These are phyloP conservation scores for Pestalotiopsis sp. DNA, from an alignment of 2,329 filamentous ascomycete species.

Conservation along the genomic window DNA sequence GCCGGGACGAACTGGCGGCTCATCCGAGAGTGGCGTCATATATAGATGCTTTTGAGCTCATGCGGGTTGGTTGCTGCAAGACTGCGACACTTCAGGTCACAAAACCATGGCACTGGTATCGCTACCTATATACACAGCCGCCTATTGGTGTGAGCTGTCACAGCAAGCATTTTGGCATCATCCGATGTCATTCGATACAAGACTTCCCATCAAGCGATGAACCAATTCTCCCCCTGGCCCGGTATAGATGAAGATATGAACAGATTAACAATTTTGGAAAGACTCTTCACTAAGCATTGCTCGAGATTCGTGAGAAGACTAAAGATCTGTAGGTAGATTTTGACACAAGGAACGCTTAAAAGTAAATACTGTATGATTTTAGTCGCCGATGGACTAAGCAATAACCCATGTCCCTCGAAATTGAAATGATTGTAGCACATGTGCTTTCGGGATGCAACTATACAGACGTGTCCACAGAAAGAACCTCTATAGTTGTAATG, in stretches of 20 bases:
- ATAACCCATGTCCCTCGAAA: not conserved
- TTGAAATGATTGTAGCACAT: not conserved
- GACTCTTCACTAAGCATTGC: not conserved
- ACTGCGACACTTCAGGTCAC: conserved; percentile 1
- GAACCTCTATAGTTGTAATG: not conserved
- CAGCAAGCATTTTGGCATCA: not conserved
- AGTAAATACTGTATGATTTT: not conserved
- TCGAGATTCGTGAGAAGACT: not conserved
- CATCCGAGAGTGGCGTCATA: not conserved
- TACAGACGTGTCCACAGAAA: not conserved
- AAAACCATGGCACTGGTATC: not conserved
- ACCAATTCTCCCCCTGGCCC: too few species aligned
- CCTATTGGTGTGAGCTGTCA: not conserved
- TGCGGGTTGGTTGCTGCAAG: not conserved
- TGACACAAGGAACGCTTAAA: not conserved
- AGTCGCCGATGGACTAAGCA: not conserved
- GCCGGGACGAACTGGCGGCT: not conserved
- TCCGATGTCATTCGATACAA: not conserved
- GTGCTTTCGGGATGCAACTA: not conserved
- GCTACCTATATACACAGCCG: not conserved
- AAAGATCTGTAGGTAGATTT: not conserved
- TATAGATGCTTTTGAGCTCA: not conserved
- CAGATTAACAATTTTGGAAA: not conserved
- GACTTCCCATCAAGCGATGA: not conserved
- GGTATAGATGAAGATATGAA: not conserved